Evolutionary conservation across 1,284 basidiomycete species (phyloP).

Genomic region (Ganoderma resinaceum): DNA sequence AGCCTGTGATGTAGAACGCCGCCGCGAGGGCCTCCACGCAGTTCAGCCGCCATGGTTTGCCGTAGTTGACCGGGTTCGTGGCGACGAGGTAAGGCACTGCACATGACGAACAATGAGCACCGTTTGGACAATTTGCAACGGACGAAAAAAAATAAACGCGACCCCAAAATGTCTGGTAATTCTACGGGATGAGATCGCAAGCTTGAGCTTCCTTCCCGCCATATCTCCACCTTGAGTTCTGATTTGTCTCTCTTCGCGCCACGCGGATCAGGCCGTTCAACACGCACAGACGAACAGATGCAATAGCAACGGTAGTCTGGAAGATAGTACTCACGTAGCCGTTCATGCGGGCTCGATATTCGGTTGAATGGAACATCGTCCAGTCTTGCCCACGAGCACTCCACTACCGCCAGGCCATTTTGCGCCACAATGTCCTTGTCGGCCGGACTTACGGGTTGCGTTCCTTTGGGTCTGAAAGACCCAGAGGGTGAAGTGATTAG

Average conservation of each 20-base stretch:
- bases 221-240: background rate
- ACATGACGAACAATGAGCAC: background rate
- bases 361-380: constrained; percentile 95
- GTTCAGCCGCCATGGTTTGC: constrained; percentile 91
- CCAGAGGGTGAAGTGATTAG: background rate
- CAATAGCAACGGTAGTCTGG: background rate
- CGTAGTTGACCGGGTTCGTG: constrained; percentile 95
- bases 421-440: constrained; percentile 85
- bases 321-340: constrained; percentile 69
- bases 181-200: too few species aligned
- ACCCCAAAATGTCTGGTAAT: too few species aligned
- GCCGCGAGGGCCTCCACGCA: constrained; percentile 95
- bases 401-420: constrained; percentile 91
- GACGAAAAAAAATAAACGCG: too few species aligned
- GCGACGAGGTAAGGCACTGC: constrained; percentile 92
- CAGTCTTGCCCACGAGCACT: constrained; percentile 96
- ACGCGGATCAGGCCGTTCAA: background rate
- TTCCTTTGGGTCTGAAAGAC: constrained; percentile 82
- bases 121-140: background rate
- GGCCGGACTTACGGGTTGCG: constrained; percentile 80
- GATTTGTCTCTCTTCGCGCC: background rate
- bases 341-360: constrained; percentile 92
- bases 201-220: background rate
- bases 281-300: background rate
- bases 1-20: constrained; percentile 91